Conservation (phyloP, 2,329 filamentous ascomycete species). For the Penicillium sp. region DNA sequence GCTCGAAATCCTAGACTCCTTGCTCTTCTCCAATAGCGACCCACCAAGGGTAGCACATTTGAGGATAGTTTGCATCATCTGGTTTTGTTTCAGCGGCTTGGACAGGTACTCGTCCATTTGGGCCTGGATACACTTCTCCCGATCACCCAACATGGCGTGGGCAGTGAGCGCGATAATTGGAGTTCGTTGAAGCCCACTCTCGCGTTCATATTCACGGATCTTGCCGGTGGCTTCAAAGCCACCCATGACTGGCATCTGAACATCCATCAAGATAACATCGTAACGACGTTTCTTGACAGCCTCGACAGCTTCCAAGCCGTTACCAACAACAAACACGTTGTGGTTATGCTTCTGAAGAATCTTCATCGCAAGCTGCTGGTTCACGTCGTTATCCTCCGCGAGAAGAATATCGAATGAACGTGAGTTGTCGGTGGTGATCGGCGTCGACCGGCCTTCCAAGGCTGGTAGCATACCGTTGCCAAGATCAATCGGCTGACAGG, state of each 20-base stretch:
- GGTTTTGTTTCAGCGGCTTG: conserved; percentile 93
- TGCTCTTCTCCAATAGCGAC: conserved; percentile 45
- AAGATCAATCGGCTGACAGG: conserved; percentile 88
- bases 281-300: conserved; percentile 90
- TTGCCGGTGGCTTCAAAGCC: conserved; percentile 96
- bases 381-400: conserved; percentile 96
- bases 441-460: conserved; percentile 87
- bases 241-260: conserved; percentile 99
- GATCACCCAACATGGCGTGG: conserved; percentile 97
- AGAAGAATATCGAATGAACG: conserved; percentile 93
- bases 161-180: conserved; percentile 96
- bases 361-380: conserved; percentile 92
- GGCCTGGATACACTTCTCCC: conserved; percentile 96
- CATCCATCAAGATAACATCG: conserved; percentile 97
- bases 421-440: conserved; percentile 87
- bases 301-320: conserved; percentile 89
- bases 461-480: conserved; percentile 96
- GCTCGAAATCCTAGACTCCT: conserved; percentile 43
- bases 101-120: conserved; percentile 99
- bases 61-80: conserved; percentile 95
- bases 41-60: conserved; percentile 88
- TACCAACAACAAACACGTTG: conserved; percentile 74
- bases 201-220: conserved; percentile 91
- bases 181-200: conserved; percentile 74
- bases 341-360: conserved; percentile 93